Conservation (phyloP, 139 green algal species). For the Coelastrella sp. region DNA sequence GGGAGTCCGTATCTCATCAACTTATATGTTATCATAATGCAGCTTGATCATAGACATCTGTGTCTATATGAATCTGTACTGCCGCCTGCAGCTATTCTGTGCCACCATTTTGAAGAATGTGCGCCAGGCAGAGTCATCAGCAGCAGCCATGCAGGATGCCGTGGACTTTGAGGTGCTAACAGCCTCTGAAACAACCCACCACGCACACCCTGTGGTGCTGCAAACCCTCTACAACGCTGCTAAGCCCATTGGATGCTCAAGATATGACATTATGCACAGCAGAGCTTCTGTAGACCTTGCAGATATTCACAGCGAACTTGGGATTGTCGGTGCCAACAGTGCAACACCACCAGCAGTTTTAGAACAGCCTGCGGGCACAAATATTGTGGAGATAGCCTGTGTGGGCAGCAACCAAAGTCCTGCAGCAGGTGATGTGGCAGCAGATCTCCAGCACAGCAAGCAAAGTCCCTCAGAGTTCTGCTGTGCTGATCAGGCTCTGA, state of each 20-base stretch:
- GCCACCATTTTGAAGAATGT: not conserved
- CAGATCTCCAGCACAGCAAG: too few species aligned
- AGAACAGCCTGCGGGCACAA: too few species aligned
- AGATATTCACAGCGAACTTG: not conserved
- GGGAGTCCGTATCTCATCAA: too few species aligned
- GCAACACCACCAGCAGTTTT: too few species aligned
- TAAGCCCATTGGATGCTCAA: not conserved
- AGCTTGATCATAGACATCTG: not conserved
- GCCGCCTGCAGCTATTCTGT: not conserved
- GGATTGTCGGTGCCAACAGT: too few species aligned
- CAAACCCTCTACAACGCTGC: not conserved
- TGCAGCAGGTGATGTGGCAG: too few species aligned
- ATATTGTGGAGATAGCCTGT: too few species aligned
- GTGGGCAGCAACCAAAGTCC: too few species aligned
- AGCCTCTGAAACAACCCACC: not conserved
- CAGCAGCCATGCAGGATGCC: slow-evolving; percentile 3
- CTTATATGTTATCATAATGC: not conserved
- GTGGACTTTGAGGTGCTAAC: not conserved
- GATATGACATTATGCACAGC: not conserved
- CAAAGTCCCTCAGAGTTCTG: too few species aligned
- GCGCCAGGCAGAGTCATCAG: not conserved
- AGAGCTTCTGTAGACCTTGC: not conserved
- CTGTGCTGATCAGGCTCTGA: too few species aligned
- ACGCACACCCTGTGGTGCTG: not conserved
- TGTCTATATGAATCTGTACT: too few species aligned